Percentiles rank a stretch among this genome's conserved stretches.
Conservation (phyloP, 2,329 filamentous ascomycete genomes). For the Claviceps sp. region DNA sequence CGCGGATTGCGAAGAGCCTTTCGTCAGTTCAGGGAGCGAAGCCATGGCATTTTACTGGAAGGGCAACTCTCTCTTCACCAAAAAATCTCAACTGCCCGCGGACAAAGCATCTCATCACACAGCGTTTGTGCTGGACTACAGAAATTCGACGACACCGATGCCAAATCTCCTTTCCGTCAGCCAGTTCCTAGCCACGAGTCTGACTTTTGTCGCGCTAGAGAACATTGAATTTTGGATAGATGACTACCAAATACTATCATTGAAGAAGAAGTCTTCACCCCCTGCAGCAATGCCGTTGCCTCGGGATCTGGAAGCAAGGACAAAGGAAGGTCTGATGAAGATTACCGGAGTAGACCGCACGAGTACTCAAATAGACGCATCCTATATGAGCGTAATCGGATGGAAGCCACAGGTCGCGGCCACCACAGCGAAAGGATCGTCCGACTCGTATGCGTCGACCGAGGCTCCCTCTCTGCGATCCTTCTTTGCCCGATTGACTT, state of each 20-base stretch:
- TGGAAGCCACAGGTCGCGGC: conserved; percentile 52
- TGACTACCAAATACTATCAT: conserved; percentile 63
- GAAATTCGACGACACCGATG: conserved; percentile 74
- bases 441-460: conserved; percentile 35
- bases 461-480: conserved; percentile 52
- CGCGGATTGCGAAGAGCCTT: conserved; percentile 93
- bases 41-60: conserved; percentile 99
- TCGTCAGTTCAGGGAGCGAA: conserved; percentile 81
- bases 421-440: conserved; percentile 24
- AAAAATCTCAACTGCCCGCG: conserved; percentile 61
- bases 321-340: conserved; percentile 80
- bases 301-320: conserved; percentile 65
- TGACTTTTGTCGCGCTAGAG: conserved; percentile 88
- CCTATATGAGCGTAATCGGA: conserved; percentile 75
- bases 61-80: conserved; percentile 90
- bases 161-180: conserved; percentile 76
- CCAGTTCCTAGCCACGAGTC: conserved; percentile 85
- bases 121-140: conserved; percentile 88
- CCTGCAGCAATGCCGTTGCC: conserved; percentile 61
- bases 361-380: conserved; percentile 82
- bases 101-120: conserved; percentile 58
- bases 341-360: conserved; percentile 69
- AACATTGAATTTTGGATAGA: conserved; percentile 85
- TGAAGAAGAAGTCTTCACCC: conserved; percentile 78
- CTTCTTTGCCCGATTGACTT: conserved; percentile 70